phyloP scores from a whole-genome alignment of 139 green algal species.

The Marvania coccoides region DNA sequence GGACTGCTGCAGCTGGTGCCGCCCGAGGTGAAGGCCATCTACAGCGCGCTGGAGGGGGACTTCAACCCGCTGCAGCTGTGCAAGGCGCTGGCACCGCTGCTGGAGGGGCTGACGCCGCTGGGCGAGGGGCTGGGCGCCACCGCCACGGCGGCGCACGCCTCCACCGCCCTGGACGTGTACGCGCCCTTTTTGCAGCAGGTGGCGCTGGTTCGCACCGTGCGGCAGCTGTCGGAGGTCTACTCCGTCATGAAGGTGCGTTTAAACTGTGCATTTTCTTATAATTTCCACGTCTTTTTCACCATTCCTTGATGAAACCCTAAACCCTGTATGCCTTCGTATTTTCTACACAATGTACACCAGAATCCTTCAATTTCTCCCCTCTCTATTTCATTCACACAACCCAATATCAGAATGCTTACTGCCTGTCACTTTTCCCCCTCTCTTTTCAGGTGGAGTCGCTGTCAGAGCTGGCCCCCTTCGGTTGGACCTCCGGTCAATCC shows the following conservation, averaged over 20 bases:
- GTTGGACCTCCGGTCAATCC: constrained; percentile 27
- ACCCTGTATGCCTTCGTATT: too few species aligned
- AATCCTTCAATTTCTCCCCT: too few species aligned
- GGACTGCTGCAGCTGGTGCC: constrained; percentile 76
- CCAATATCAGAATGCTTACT: too few species aligned
- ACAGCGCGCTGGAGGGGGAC: constrained; percentile 74
- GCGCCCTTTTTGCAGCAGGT: constrained; percentile 41
- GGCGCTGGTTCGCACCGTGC: constrained; percentile 77
- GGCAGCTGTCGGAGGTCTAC: constrained; percentile 87
- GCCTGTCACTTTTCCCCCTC: too few species aligned
- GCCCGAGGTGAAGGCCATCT: constrained; percentile 54
- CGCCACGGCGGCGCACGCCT: not conserved
- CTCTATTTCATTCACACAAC: too few species aligned
- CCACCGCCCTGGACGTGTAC: constrained; percentile 26
- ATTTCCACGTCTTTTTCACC: too few species aligned
- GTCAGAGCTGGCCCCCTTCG: constrained; percentile 61
- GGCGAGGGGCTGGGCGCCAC: not conserved
- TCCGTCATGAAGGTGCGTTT: constrained; percentile 64
- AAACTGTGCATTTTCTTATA: too few species aligned
- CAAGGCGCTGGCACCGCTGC: constrained; percentile 61
- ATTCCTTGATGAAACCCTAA: too few species aligned
- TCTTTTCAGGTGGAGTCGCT: too few species aligned
- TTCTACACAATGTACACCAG: too few species aligned
- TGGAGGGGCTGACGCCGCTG: constrained; percentile 47
- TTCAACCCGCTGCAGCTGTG: constrained; percentile 93